phyloP scores from a whole-genome alignment of 176 grass and related monocot species.

The Oryza brachyantha region DNA sequence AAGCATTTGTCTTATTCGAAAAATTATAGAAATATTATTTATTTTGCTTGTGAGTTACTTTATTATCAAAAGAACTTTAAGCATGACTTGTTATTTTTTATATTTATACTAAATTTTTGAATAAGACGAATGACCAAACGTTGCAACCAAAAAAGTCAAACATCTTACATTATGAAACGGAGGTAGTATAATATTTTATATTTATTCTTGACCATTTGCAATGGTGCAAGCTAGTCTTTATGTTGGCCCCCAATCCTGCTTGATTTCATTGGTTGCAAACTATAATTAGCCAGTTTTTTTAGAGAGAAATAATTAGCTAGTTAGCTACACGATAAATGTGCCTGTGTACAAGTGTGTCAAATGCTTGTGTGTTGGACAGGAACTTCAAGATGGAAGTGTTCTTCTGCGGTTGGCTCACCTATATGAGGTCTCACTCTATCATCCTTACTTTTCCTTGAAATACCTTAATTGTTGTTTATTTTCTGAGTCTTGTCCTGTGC shows the following conservation, averaged over 20 bases:
- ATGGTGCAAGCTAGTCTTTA: not conserved
- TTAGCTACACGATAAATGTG: constrained; percentile 3
- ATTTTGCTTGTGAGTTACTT: too few species aligned
- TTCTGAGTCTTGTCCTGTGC: not conserved
- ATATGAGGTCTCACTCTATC: constrained; percentile 55
- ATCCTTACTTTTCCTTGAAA: not conserved
- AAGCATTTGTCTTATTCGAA: too few species aligned
- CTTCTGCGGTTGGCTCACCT: constrained; percentile 87
- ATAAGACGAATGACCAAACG: too few species aligned
- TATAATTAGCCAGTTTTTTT: not conserved
- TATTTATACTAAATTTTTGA: too few species aligned
- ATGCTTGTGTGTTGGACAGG: constrained; percentile 35
- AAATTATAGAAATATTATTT: too few species aligned
- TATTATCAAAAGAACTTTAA: too few species aligned
- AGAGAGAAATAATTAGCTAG: not conserved
- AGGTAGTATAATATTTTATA: not conserved
- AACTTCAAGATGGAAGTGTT: constrained; percentile 75
- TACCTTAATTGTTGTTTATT: not conserved
- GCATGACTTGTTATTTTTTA: too few species aligned
- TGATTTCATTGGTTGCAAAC: constrained; percentile 11
- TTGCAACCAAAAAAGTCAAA: too few species aligned
- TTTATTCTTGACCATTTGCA: not conserved
- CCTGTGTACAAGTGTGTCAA: constrained; percentile 16
- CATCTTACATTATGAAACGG: too few species aligned
- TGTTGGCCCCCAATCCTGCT: not conserved